phyloP scores from a whole-genome alignment of 2,329 filamentous ascomycete species.

The Ophiobolus disseminans region DNA sequence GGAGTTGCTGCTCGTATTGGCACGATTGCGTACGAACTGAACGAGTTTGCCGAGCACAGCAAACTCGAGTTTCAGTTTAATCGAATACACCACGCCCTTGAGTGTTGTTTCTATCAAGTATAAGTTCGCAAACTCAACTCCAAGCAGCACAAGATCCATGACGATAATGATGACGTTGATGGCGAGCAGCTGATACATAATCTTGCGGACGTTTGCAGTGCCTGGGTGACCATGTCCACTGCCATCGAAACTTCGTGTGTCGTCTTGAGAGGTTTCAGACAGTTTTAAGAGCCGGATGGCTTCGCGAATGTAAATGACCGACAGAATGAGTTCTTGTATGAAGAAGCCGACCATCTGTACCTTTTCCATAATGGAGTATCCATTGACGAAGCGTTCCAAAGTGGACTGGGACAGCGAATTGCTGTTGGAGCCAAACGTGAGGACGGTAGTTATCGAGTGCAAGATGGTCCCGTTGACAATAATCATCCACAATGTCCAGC shows the following conservation, averaged over 20 bases:
- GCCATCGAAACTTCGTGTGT: conserved; percentile 40
- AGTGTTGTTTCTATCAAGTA: conserved; percentile 47
- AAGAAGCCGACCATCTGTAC: conserved; percentile 55
- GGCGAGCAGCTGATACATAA: conserved; percentile 45
- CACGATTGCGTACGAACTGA: conserved; percentile 36
- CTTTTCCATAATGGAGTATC: conserved; percentile 54
- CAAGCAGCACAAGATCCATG: conserved; percentile 40
- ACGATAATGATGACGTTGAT: conserved; percentile 46
- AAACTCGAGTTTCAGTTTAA: conserved; percentile 64
- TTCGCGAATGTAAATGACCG: conserved; percentile 60
- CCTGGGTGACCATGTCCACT: conserved; percentile 26
- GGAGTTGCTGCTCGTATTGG: conserved; percentile 25
- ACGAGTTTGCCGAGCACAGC: conserved; percentile 60
- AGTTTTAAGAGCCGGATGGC: conserved; percentile 56
- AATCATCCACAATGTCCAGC: conserved; percentile 64
- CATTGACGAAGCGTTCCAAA: conserved; percentile 38
- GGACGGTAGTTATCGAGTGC: conserved; percentile 61
- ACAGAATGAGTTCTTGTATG: conserved; percentile 50
- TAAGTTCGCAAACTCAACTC: conserved; percentile 41
- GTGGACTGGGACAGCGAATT: conserved; percentile 31
- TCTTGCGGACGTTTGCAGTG: conserved; percentile 30
- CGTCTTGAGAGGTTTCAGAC: conserved; percentile 32
- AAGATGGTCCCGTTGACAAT: conserved; percentile 61
- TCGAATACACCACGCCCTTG: conserved; percentile 54
- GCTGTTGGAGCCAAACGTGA: conserved; percentile 61